Evolutionary conservation across 75 land plant species (phyloP), one percentile per base, ranked within the genome.

Genomic region (Pinus taeda): DNA sequence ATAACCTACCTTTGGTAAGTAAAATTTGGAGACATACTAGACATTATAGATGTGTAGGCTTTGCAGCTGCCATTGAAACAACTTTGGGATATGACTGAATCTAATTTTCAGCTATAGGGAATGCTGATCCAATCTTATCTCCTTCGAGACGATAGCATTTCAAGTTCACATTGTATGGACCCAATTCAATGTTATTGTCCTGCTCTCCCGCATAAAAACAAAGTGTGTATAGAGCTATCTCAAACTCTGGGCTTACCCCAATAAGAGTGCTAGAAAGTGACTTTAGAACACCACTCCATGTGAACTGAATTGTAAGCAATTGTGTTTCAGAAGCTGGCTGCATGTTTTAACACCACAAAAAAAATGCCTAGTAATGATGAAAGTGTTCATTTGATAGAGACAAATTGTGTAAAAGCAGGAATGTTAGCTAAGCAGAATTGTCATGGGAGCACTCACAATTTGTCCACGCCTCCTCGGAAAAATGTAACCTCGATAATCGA

Each of bases 231-330:
- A 96, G 81, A 4, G 99, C 99, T 36, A 96, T 26, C 83, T 96
- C 99, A 79, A 96, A 96, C 76, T 96, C 97, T 0, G 99, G 99
- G 85, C 97, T 96, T 56, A 90, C 99, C 71, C 99, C 99, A 58
- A 96, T 74, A 59, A 96, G 76, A 57, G 87, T 83, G 83, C 90
- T 92, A 55, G 98, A 94, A 29, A 89, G 88, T 20, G 94, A 88
- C 81, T 96, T 96, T 9, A 82, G 87, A 75, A 90, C 71, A 3
- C 99, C 99, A 77, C 94, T 90, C 99, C 99, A 96, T 53, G 91
- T 87, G 62, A 96, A 94, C 79, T 94, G 98, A 63, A 94, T 80
- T 12, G 93, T 94, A 29, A 96, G 91, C 75, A 95, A 73, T 74
- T 94, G 99, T 6, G 99, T 82, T 76, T 96, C 90, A 33, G 99